Evolutionary conservation across 2,329 filamentous ascomycete genomes (phyloP).

Genomic region (Paramyrothecium roridum): DNA sequence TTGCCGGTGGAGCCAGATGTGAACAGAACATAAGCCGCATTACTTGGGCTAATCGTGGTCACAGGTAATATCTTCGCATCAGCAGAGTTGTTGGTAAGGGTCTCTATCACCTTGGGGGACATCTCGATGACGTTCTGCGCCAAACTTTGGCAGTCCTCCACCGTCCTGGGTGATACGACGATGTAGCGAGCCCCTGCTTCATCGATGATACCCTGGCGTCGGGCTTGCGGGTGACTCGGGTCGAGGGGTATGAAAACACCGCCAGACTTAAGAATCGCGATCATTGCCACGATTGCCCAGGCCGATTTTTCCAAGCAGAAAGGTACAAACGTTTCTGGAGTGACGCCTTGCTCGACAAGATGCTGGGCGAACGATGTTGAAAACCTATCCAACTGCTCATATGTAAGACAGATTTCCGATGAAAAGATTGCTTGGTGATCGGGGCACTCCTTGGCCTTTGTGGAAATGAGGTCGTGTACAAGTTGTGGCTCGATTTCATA

Average conservation of each 20-base stretch:
- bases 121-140: not conserved
- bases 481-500: not conserved
- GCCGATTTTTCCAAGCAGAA: constrained; percentile 6
- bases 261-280: constrained; percentile 6
- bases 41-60: not conserved
- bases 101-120: not conserved
- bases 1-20: constrained; percentile 13
- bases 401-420: not conserved
- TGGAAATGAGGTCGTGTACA: not conserved
- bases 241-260: constrained; percentile 5
- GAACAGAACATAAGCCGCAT: constrained; percentile 7
- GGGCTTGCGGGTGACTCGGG: constrained; percentile 3
- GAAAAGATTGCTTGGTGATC: not conserved
- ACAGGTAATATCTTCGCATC: not conserved
- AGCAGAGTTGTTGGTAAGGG: no score
- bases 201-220: constrained; percentile 2
- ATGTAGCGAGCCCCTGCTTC: constrained; percentile 2
- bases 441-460: constrained; percentile 21
- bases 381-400: not conserved
- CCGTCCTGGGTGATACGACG: not conserved
- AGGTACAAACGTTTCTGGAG: constrained; percentile 2
- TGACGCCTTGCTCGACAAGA: constrained; percentile 3
- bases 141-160: not conserved
- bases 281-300: constrained; percentile 6
- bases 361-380: not conserved